A percentile compares a stretch with the other conserved stretches of the same genome.
phyloP scores from a whole-genome alignment of 1,139 yeast species.

The Taphrina flavorubra region DNA sequence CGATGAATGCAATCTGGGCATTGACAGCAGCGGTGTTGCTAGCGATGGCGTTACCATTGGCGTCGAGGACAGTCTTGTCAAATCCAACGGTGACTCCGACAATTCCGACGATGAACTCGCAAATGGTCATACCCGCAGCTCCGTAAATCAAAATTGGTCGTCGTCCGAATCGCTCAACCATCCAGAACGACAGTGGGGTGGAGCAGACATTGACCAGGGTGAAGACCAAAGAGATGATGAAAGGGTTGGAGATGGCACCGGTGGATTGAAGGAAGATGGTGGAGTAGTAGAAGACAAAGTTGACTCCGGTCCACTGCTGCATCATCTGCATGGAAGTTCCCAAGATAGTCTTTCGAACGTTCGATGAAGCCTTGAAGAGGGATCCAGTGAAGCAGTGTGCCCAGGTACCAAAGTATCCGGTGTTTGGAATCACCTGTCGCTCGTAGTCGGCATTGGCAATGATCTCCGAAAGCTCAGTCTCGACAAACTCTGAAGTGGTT shows the following conservation, averaged over 20 bases:
- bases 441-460: conserved; percentile 56
- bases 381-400: conserved; percentile 54
- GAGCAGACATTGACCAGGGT: conserved; percentile 67
- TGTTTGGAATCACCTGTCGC: conserved; percentile 50
- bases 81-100: conserved; percentile 63
- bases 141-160: conserved; percentile 70
- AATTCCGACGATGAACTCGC: conserved; percentile 70
- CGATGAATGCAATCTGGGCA: conserved; percentile 63
- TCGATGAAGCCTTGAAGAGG: conserved; percentile 46
- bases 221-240: conserved; percentile 62
- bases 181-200: conserved; percentile 64
- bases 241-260: conserved; percentile 65
- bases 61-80: conserved; percentile 17
- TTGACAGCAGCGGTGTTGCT: conserved; percentile 55
- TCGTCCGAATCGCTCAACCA: conserved; percentile 74
- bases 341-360: conserved; percentile 49
- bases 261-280: conserved; percentile 69
- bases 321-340: conserved; percentile 59
- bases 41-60: conserved; percentile 13
- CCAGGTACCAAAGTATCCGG: conserved; percentile 62
- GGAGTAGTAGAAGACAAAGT: conserved; percentile 56
- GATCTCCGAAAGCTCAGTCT: conserved; percentile 56
- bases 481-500: conserved; percentile 53
- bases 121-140: conserved; percentile 66
- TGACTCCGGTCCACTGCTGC: conserved; percentile 72